A percentile compares a stretch with the other conserved stretches of the same genome.
Conservation (phyloP, 1,139 yeast species). For the Saccharomyces hybrid region DNA sequence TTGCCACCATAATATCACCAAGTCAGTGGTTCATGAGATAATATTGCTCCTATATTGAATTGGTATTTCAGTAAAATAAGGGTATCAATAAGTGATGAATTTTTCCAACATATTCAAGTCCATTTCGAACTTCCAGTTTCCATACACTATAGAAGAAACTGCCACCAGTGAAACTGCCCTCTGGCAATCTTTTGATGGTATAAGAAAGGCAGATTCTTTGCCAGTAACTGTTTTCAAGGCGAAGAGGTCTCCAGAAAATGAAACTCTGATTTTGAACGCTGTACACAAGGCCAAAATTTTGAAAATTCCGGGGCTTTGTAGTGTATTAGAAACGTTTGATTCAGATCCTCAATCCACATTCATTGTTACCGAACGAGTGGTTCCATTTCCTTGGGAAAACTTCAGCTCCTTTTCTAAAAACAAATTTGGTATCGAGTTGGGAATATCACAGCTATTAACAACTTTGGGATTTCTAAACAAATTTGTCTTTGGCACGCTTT, state of each 20-base stretch:
- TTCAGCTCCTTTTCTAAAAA: conserved; percentile 16
- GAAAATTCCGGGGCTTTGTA: conserved; percentile 71
- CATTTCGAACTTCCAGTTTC: conserved; percentile 28
- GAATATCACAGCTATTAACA: conserved; percentile 49
- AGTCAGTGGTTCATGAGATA: not conserved
- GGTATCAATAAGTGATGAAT: conserved; percentile 18
- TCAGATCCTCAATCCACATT: conserved; percentile 55
- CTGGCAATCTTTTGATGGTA: conserved; percentile 40
- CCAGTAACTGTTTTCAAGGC: conserved; percentile 28
- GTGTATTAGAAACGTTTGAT: conserved; percentile 61
- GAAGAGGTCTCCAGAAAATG: conserved; percentile 9
- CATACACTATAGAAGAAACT: conserved; percentile 23
- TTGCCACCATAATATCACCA: not conserved
- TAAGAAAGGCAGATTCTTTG: conserved; percentile 29
- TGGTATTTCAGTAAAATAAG: not conserved
- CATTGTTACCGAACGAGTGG: conserved; percentile 68
- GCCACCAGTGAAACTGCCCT: conserved; percentile 30
- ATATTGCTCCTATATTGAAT: not conserved
- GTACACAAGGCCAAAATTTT: conserved; percentile 58
- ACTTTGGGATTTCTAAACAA: conserved; percentile 56
- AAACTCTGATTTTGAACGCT: conserved; percentile 53
- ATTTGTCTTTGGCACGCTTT: conserved; percentile 60
- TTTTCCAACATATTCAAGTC: conserved; percentile 27
- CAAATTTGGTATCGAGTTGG: conserved; percentile 44
- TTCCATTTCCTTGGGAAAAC: conserved; percentile 42